Evolutionary conservation across 2,329 filamentous ascomycete species (phyloP).

Genomic region (Sclerotinia glacialis): DNA sequence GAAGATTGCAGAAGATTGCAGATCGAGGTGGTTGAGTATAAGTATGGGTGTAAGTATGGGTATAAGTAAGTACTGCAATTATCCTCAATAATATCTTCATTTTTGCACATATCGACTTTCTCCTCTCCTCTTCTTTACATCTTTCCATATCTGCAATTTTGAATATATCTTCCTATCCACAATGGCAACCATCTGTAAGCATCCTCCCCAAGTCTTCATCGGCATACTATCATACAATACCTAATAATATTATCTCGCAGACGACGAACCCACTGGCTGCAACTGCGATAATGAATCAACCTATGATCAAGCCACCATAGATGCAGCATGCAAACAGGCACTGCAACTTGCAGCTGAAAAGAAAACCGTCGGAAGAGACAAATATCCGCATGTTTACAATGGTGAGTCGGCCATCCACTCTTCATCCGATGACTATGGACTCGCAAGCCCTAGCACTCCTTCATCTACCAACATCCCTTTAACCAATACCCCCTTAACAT

Average conservation of each 20-base stretch:
- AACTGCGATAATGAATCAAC: constrained; percentile 32
- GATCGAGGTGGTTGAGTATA: neutral
- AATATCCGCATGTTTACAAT: constrained; percentile 40
- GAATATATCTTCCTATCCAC: neutral
- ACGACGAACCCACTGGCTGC: constrained; percentile 30
- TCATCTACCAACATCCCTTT: neutral
- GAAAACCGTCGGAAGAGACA: constrained; percentile 33
- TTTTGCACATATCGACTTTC: too few relatives aligned
- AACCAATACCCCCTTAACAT: neutral
- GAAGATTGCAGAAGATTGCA: too few relatives aligned
- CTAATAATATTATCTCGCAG: constrained; percentile 16
- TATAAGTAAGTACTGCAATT: neutral
- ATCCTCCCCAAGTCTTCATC: neutral
- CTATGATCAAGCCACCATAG: constrained; percentile 34
- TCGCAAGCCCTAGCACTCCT: too few relatives aligned
- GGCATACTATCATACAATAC: neutral
- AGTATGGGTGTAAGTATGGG: neutral
- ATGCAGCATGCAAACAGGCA: constrained; percentile 33
- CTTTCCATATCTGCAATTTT: neutral
- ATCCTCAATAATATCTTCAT: neutral
- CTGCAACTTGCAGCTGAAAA: constrained; percentile 33
- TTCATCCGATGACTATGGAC: neutral
- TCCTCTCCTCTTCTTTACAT: neutral
- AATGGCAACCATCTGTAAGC: constrained; percentile 20
- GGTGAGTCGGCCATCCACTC: constrained; percentile 19